These are phyloP conservation scores for Hygrocybe punicea DNA, from an alignment of 768 basidiomycete species.

Conservation along the genomic window DNA sequence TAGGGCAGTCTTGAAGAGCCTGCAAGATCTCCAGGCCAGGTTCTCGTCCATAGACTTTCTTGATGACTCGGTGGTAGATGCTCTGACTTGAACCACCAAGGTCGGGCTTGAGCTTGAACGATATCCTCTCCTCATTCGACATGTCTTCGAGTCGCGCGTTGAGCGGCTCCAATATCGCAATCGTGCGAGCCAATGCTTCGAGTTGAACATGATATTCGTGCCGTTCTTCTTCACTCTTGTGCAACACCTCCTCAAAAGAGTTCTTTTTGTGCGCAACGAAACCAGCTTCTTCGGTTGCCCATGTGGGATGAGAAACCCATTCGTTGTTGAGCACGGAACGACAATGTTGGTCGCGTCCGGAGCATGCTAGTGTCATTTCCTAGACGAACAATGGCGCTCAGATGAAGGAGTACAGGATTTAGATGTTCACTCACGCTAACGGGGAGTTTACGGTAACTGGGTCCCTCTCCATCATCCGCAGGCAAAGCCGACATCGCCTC, in stretches of 20 bases:
- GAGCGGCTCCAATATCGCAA: slow-evolving; percentile 87
- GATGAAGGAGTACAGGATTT: background rate
- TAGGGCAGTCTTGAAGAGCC: slow-evolving; percentile 89
- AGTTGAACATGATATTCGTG: slow-evolving; percentile 97
- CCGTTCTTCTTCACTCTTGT: slow-evolving; percentile 96
- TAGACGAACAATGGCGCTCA: slow-evolving; percentile 30
- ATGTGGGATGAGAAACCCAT: slow-evolving; percentile 98
- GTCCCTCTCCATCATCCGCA: slow-evolving; percentile 82
- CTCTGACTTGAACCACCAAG: slow-evolving; percentile 85
- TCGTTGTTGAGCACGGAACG: slow-evolving; percentile 95
- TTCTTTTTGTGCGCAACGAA: slow-evolving; percentile 97
- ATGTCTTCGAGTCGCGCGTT: slow-evolving; percentile 81
- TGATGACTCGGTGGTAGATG: slow-evolving; percentile 89
- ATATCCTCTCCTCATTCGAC: slow-evolving; percentile 78
- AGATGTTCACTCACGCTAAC: slow-evolving; percentile 62
- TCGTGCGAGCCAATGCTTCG: slow-evolving; percentile 85
- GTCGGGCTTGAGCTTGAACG: slow-evolving; percentile 79
- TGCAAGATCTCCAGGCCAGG: slow-evolving; percentile 71
- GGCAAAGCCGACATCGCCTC: slow-evolving; percentile 76
- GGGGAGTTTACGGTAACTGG: slow-evolving; percentile 89
- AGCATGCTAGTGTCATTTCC: slow-evolving; percentile 89
- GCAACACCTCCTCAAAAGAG: slow-evolving; percentile 89
- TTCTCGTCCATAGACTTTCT: slow-evolving; percentile 88
- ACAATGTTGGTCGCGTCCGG: slow-evolving; percentile 90
- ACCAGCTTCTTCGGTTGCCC: slow-evolving; percentile 94